Base-by-base conservation (phyloP, 345 rosid genomes). In the Salix arbutifolia region DNA sequence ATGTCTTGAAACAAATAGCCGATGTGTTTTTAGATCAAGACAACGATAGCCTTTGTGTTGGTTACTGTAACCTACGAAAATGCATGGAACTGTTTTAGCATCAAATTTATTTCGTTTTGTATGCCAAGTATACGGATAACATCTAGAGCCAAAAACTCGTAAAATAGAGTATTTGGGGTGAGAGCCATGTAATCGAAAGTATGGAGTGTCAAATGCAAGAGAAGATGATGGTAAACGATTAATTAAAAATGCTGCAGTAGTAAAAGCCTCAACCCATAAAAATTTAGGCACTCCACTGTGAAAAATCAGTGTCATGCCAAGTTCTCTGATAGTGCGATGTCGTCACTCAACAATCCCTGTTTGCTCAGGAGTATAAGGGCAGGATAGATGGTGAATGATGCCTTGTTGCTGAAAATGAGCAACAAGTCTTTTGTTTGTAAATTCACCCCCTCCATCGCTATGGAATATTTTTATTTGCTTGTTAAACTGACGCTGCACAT, bases 281-380 rank as follows among this genome's bases (percentile, higher is more conserved):
- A 14, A 74, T 4, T 69, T 12, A 18, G 31, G 72, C 0, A 74
- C 82, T 62, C 33, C 14, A 72, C 23, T 16, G 12, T 74, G 70
- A 56, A 74, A 79, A 11, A 79, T 23, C 61, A 67, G 72, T 3
- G 61, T 28, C 73, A 78, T 72, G 1, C 77, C 81, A 26, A 78
- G 3, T 67, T 78, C 81, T 8, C 69, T 5, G 17, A 72, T 78
- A 6, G 25, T 66, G 1, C 60, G 26, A 16, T 78, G 69, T 1
- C 69, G 4, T 0, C 62, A 0, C 26, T 73, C 74, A 78, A 56
- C 73, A 33, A 73, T 67, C 67, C 77, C 35, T 10, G 33, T 73
- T 28, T 78, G 67, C 4, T 78, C 37, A 1, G 23, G 62, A 1
- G 73, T 78, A 16, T 67, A 37, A 0, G 77, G 69, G 2, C 26